A percentile compares a stretch with the other conserved stretches of the same genome.
These are phyloP conservation scores for Neopestalotiopsis rosae DNA, from an alignment of 2,329 filamentous ascomycete genomes.

Conservation along the genomic window DNA sequence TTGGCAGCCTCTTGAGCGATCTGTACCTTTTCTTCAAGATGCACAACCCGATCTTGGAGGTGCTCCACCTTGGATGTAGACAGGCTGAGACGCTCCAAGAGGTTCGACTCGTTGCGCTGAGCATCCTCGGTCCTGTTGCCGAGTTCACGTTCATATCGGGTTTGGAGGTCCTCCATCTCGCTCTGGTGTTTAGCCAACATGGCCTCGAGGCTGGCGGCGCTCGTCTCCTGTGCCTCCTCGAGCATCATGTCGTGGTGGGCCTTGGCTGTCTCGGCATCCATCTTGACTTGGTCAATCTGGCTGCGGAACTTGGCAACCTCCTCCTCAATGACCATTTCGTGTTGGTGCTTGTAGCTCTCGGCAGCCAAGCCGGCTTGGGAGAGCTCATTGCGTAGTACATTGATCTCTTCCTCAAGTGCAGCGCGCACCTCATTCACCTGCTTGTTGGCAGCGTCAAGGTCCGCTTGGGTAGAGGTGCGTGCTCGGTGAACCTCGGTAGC, in stretches of 20 bases:
- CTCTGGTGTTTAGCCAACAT: conserved; percentile 64
- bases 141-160: conserved; percentile 76
- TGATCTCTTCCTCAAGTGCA: conserved; percentile 81
- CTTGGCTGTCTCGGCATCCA: conserved; percentile 82
- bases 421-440: conserved; percentile 84
- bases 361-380: conserved; percentile 77
- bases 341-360: conserved; percentile 76
- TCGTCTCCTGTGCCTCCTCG: conserved; percentile 71
- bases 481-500: conserved; percentile 82
- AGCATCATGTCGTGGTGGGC: conserved; percentile 84
- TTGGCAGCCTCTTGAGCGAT: conserved; percentile 85
- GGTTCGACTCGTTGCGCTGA: conserved; percentile 77
- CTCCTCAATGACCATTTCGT: conserved; percentile 80
- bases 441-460: conserved; percentile 83
- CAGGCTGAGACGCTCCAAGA: conserved; percentile 80
- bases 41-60: conserved; percentile 81
- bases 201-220: conserved; percentile 29
- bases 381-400: conserved; percentile 72
- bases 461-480: conserved; percentile 77
- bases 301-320: conserved; percentile 74
- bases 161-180: conserved; percentile 75
- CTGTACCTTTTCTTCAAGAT: conserved; percentile 89
- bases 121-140: conserved; percentile 80
- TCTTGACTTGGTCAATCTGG: conserved; percentile 77
- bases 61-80: conserved; percentile 85